phyloP scores from a whole-genome alignment of 768 basidiomycete species.

The Russula foetens region DNA sequence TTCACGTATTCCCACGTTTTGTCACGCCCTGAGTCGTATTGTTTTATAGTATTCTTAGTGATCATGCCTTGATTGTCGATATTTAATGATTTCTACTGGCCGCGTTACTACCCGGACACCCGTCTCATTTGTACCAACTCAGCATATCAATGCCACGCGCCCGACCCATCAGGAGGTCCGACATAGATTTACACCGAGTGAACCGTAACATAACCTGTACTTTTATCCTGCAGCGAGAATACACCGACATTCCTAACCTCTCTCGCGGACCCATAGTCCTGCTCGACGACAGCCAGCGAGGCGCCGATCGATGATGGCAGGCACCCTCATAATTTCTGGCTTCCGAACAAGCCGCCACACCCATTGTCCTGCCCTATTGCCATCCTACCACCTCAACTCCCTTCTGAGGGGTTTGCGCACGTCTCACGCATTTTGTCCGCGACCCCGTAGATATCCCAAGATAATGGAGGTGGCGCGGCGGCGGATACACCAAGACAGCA shows the following conservation, averaged over 20 bases:
- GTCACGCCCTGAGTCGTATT: not conserved
- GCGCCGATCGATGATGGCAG: constrained; percentile 12
- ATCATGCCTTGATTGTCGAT: constrained; percentile 1
- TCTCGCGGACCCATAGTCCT: not conserved
- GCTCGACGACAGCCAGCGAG: not conserved
- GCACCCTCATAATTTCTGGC: not conserved
- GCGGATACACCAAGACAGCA: constrained; percentile 6
- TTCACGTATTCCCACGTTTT: not conserved
- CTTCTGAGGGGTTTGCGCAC: not conserved
- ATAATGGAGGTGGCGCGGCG: not conserved
- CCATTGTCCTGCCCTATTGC: not conserved
- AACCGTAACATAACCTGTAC: not conserved
- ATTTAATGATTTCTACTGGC: constrained; percentile 1
- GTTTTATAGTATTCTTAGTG: not conserved
- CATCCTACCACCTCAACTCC: not conserved
- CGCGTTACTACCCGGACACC: not conserved
- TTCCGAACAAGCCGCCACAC: not conserved
- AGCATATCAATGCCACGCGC: not conserved
- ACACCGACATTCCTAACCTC: not conserved
- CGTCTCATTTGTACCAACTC: not conserved
- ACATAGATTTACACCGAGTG: not conserved
- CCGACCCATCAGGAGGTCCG: not conserved
- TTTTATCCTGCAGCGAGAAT: not conserved
- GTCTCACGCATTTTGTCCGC: not conserved
- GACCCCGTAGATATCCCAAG: not conserved